These are phyloP conservation scores for Fusarium longipes DNA, from an alignment of 2,329 filamentous ascomycete genomes.

Conservation along the genomic window DNA sequence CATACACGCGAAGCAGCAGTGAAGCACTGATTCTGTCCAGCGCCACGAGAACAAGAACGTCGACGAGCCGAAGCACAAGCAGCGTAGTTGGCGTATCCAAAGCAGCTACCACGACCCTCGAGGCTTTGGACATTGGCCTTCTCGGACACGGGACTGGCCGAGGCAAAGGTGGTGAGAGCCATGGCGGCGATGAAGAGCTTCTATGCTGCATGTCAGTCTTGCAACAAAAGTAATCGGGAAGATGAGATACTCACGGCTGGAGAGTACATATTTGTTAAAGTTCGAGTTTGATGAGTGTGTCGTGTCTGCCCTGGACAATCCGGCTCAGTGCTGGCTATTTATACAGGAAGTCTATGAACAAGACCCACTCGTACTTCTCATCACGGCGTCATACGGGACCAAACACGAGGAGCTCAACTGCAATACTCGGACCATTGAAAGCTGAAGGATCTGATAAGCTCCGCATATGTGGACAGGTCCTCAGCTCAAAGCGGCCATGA, in stretches of 20 bases:
- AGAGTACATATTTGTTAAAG: background rate
- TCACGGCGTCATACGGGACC: background rate
- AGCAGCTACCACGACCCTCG: background rate
- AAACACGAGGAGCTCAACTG: background rate
- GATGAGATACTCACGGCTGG: background rate
- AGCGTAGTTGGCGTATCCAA: background rate
- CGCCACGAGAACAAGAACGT: background rate
- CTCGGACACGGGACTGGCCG: background rate
- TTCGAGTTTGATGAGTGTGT: background rate
- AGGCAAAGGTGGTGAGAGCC: background rate
- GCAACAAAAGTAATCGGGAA: rapidly evolving
- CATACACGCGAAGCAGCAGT: background rate
- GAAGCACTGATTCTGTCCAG: background rate
- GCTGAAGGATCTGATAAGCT: background rate
- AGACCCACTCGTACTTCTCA: too few species aligned
- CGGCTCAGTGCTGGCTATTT: background rate
- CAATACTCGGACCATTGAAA: background rate
- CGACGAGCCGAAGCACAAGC: background rate
- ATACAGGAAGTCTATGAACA: background rate
- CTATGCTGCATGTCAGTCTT: background rate
- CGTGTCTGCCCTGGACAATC: background rate
- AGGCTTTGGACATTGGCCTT: background rate
- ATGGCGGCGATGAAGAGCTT: background rate
- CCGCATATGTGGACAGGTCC: background rate
- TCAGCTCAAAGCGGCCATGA: too few species aligned